Percentiles rank a stretch among this genome's conserved stretches.
Evolutionary conservation across 805 yeast species (phyloP).

Genomic region (Ogataea trehalophila): DNA sequence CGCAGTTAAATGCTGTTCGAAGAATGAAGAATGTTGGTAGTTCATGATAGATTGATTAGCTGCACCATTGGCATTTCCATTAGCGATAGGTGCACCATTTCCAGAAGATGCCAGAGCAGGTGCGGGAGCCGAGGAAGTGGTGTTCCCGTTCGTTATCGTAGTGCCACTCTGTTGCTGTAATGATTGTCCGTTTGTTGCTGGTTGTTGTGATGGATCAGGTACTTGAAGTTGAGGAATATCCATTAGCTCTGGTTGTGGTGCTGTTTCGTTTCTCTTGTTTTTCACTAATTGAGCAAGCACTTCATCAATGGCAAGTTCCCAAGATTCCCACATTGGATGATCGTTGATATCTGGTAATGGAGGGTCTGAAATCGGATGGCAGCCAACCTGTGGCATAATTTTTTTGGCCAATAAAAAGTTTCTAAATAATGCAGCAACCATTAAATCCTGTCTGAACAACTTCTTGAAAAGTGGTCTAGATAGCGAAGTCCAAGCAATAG

Average conservation of each 20-base stretch:
- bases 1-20: slow-evolving; percentile 94
- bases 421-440: slow-evolving; percentile 94
- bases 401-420: slow-evolving; percentile 89
- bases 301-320: slow-evolving; percentile 97
- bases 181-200: slow-evolving; percentile 3
- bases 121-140: neutral
- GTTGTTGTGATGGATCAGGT: slow-evolving; percentile 14
- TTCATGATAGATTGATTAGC: slow-evolving; percentile 30
- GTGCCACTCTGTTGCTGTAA: neutral
- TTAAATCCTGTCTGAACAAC: slow-evolving; percentile 88
- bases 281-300: slow-evolving; percentile 70
- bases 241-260: slow-evolving; percentile 16
- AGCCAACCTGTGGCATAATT: slow-evolving; percentile 87
- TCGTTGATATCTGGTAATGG: slow-evolving; percentile 79
- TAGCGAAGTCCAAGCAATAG: slow-evolving; percentile 93
- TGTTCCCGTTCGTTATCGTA: neutral
- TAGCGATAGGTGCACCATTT: neutral
- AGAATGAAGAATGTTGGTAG: slow-evolving; percentile 88
- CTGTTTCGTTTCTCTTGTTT: slow-evolving; percentile 22
- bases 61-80: slow-evolving; percentile 4
- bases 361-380: slow-evolving; percentile 94
- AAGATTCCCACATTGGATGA: slow-evolving; percentile 96
- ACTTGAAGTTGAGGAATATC: slow-evolving; percentile 30
- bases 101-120: neutral
- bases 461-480: slow-evolving; percentile 86